These are phyloP conservation scores for Botrytis tulipae DNA, from an alignment of 2,329 filamentous ascomycete genomes.

Conservation along the genomic window DNA sequence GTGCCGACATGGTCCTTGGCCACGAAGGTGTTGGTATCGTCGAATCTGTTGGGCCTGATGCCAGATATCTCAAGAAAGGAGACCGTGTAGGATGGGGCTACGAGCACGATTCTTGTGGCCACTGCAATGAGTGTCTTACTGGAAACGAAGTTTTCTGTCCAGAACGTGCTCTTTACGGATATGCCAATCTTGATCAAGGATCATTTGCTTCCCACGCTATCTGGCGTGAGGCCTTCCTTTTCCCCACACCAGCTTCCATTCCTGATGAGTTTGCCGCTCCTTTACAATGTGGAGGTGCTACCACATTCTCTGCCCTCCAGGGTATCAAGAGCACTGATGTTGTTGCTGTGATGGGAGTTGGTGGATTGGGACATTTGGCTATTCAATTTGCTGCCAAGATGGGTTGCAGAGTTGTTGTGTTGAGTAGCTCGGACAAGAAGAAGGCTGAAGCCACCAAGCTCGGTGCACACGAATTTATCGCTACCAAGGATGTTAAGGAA, in stretches of 20 bases:
- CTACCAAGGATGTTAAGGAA: conserved; percentile 45
- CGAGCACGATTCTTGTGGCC: conserved; percentile 42
- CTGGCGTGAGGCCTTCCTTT: conserved; percentile 41
- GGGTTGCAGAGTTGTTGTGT: conserved; percentile 59
- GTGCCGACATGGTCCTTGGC: conserved; percentile 47
- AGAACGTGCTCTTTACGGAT: conserved; percentile 43
- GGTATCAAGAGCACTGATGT: conserved; percentile 37
- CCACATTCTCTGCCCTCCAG: conserved; percentile 39
- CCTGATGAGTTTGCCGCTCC: conserved; percentile 42
- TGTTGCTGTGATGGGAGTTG: conserved; percentile 51
- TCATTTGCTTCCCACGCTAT: conserved; percentile 44
- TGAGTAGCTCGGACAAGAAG: conserved; percentile 58
- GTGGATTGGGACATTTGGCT: conserved; percentile 60
- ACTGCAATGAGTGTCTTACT: conserved; percentile 44
- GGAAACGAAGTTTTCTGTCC: conserved; percentile 45
- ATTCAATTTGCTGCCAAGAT: conserved; percentile 61
- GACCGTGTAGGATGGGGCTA: conserved; percentile 49
- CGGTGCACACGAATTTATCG: conserved; percentile 60
- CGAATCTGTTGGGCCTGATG: conserved; percentile 55
- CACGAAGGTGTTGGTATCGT: conserved; percentile 69
- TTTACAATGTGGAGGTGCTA: conserved; percentile 47
- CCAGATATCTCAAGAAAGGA: conserved; percentile 42
- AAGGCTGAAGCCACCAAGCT: conserved; percentile 58
- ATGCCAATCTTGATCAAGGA: conserved; percentile 47
- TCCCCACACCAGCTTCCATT: conserved; percentile 42